phyloP scores from a whole-genome alignment of 129 eudicot species.

The Escallonia herrerae region DNA sequence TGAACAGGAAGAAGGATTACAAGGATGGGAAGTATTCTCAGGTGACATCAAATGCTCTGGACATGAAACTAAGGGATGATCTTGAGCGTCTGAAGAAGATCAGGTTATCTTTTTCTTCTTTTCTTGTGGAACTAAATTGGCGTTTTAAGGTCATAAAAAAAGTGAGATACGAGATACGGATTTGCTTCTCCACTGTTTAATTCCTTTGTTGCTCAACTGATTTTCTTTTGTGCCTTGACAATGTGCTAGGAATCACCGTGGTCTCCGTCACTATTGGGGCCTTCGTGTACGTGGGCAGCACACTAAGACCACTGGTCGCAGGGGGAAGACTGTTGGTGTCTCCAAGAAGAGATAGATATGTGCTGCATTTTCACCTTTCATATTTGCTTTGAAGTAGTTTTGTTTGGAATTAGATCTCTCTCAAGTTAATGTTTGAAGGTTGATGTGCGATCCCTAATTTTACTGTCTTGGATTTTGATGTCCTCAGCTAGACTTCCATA shows the following conservation, averaged over 20 bases:
- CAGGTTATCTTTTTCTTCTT: conserved; percentile 23
- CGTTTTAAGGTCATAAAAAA: too few species aligned
- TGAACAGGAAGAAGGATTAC: conserved; percentile 73
- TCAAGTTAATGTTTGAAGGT: too few species aligned
- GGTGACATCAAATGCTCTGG: conserved; percentile 62
- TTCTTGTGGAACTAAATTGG: neutral
- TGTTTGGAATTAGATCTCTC: too few species aligned
- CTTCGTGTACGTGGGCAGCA: conserved; percentile 66
- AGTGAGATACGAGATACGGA: too few species aligned
- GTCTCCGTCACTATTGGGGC: conserved; percentile 70
- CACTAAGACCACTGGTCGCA: conserved; percentile 55
- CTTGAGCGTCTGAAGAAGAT: conserved; percentile 73
- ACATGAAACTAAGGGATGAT: conserved; percentile 75
- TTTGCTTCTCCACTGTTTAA: too few species aligned
- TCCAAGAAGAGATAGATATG: conserved; percentile 60
- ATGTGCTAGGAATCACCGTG: conserved; percentile 54
- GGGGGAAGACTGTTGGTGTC: conserved; percentile 73
- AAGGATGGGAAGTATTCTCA: conserved; percentile 67
- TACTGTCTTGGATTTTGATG: too few species aligned
- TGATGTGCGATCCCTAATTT: too few species aligned
- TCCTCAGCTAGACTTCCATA: too few species aligned
- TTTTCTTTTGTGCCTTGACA: neutral
- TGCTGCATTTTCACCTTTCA: neutral
- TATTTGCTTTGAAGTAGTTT: too few species aligned
- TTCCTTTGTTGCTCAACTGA: too few species aligned